phyloP scores from a whole-genome alignment of 495 filamentous ascomycete species.

The Amphirosellinia nigrospora region DNA sequence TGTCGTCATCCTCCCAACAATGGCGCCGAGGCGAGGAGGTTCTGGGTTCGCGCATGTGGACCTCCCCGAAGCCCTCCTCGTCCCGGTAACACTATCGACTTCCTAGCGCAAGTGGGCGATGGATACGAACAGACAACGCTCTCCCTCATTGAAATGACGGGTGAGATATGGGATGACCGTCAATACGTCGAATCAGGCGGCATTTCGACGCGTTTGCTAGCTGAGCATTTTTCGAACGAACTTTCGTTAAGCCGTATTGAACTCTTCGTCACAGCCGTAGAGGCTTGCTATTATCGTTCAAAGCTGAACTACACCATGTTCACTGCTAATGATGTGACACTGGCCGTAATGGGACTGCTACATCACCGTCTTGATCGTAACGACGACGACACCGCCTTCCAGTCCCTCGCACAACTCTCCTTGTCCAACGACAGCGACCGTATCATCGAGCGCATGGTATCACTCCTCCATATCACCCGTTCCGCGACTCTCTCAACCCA shows the following conservation, averaged over 20 bases:
- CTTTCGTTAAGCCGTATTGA: conserved; percentile 47
- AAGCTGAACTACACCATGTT: conserved; percentile 17
- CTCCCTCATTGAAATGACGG: conserved; percentile 25
- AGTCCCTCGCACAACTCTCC: conserved; percentile 53
- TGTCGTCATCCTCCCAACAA: conserved; percentile 37
- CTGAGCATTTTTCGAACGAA: conserved; percentile 48
- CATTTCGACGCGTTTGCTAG: conserved; percentile 32
- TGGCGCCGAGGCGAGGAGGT: conserved; percentile 11
- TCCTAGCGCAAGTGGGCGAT: conserved; percentile 29
- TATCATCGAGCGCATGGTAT: conserved; percentile 53
- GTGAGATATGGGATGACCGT: conserved; percentile 15
- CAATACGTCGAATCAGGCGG: conserved; percentile 33
- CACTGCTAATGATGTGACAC: conserved; percentile 41
- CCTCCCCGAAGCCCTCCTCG: conserved; percentile 52
- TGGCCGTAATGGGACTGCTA: conserved; percentile 53
- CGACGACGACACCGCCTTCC: conserved; percentile 44
- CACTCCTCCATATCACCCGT: conserved; percentile 38
- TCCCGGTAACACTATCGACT: conserved; percentile 34
- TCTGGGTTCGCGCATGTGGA: conserved; percentile 51
- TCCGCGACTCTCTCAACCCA: conserved; percentile 38
- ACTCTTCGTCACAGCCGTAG: conserved; percentile 36
- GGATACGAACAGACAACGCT: background rate
- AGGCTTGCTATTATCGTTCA: conserved; percentile 4
- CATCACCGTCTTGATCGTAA: conserved; percentile 39
- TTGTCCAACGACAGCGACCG: conserved; percentile 51